Evolutionary conservation across 352 stramenopile species (phyloP).

Genomic region (Pythium phragmitis): DNA sequence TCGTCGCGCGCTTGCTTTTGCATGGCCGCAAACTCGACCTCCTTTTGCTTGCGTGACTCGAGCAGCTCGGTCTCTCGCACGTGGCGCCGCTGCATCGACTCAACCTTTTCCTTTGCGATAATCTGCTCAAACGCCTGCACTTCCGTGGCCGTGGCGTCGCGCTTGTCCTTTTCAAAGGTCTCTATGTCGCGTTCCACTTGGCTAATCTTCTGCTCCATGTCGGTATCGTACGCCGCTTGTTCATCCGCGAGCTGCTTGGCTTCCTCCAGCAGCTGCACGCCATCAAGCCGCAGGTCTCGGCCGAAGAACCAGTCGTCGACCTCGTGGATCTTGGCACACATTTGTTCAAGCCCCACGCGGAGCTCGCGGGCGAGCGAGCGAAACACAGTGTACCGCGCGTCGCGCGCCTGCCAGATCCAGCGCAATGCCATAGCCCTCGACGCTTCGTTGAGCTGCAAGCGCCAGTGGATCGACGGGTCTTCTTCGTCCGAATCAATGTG

Average conservation of each 20-base stretch:
- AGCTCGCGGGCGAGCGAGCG: constrained; percentile 52
- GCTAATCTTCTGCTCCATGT: constrained; percentile 71
- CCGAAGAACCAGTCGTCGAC: constrained; percentile 95
- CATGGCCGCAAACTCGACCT: constrained; percentile 70
- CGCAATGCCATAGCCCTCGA: constrained; percentile 65
- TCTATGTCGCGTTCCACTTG: constrained; percentile 86
- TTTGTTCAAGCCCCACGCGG: constrained; percentile 43
- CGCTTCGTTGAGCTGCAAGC: constrained; percentile 82
- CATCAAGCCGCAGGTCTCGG: constrained; percentile 84
- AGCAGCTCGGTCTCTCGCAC: constrained; percentile 78
- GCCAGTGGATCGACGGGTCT: constrained; percentile 66
- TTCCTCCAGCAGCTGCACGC: constrained; percentile 56
- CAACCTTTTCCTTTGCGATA: constrained; percentile 51
- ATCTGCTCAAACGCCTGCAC: constrained; percentile 62
- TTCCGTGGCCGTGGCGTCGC: constrained; percentile 54
- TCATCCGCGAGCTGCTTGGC: constrained; percentile 54
- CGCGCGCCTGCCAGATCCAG: constrained; percentile 83
- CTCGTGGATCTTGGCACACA: constrained; percentile 83
- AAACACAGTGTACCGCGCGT: constrained; percentile 49
- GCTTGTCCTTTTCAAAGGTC: constrained; percentile 70
- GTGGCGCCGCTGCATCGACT: constrained; percentile 47
- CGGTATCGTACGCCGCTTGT: constrained; percentile 69
- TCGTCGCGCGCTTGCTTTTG: constrained; percentile 66
- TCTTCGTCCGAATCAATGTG: constrained; percentile 78
- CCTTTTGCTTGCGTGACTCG: constrained; percentile 63